phyloP scores from a whole-genome alignment of 495 filamentous ascomycete species.

The Pseudotulostoma volvatum region DNA sequence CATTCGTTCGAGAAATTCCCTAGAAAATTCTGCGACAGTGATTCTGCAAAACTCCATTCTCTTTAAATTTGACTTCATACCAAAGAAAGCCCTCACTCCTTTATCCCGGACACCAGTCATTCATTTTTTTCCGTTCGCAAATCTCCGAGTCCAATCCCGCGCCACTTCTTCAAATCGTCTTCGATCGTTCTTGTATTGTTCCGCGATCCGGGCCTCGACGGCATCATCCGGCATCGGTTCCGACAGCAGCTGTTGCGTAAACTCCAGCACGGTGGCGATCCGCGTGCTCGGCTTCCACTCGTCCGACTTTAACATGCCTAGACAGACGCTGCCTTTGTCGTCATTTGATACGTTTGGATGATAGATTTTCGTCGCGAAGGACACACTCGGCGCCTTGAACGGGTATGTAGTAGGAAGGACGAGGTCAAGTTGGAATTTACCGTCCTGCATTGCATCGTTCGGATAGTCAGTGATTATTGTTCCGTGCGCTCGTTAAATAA shows the following conservation, averaged over 20 bases:
- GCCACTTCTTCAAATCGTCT: constrained; percentile 71
- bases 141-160: constrained; percentile 61
- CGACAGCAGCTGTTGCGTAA: constrained; percentile 57
- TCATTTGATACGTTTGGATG: constrained; percentile 98
- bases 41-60: too few species aligned
- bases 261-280: constrained; percentile 60
- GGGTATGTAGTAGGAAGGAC: constrained; percentile 75
- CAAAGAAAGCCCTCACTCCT: too few species aligned
- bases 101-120: too few species aligned
- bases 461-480: constrained; percentile 1
- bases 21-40: too few species aligned
- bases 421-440: constrained; percentile 62
- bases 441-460: too few species aligned
- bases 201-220: constrained; percentile 72
- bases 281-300: constrained; percentile 88
- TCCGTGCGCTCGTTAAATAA: background rate
- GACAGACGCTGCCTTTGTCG: constrained; percentile 78
- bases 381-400: constrained; percentile 79
- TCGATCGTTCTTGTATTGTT: constrained; percentile 61
- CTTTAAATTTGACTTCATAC: too few species aligned
- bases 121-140: constrained; percentile 41
- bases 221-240: constrained; percentile 94
- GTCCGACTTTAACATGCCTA: constrained; percentile 71
- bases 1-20: too few species aligned
- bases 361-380: constrained; percentile 90